Evolutionary conservation across 1,284 basidiomycete species (phyloP).

Genomic region (Heterobasidion occidentale): DNA sequence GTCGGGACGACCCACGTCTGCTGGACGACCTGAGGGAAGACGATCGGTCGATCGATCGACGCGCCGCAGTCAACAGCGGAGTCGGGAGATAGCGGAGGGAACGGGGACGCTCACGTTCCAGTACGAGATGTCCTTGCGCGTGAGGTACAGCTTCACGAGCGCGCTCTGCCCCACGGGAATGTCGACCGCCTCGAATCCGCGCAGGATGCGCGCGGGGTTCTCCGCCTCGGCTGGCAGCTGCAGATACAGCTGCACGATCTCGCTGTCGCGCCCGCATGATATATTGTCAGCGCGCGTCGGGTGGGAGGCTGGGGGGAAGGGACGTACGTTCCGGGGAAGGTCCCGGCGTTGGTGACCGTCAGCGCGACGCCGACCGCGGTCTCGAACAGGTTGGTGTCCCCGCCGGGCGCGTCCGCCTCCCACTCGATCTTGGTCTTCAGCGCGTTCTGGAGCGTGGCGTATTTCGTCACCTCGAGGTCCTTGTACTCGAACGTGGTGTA

Average conservation of each 20-base stretch:
- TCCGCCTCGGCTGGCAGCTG: neutral
- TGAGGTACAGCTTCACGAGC: neutral
- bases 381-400: conserved; percentile 12
- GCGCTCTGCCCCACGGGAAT: neutral
- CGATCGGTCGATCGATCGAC: no score
- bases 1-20: neutral
- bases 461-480: conserved; percentile 18
- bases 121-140: neutral
- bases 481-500: conserved; percentile 44
- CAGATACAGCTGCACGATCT: conserved; percentile 11
- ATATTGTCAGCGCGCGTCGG: conserved; percentile 11
- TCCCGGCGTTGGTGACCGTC: conserved; percentile 22
- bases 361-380: conserved; percentile 15
- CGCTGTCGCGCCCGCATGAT: neutral
- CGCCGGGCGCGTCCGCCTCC: conserved; percentile 11
- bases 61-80: no score
- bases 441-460: conserved; percentile 11
- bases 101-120: neutral
- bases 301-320: neutral
- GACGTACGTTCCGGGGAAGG: neutral
- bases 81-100: no score
- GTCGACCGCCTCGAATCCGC: neutral
- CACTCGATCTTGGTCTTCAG: conserved; percentile 1
- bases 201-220: neutral
- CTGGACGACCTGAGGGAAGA: neutral